Evolutionary conservation across 768 basidiomycete genomes (phyloP), one percentile per base, ranked within the genome.

Genomic region (Pholiota conissans): DNA sequence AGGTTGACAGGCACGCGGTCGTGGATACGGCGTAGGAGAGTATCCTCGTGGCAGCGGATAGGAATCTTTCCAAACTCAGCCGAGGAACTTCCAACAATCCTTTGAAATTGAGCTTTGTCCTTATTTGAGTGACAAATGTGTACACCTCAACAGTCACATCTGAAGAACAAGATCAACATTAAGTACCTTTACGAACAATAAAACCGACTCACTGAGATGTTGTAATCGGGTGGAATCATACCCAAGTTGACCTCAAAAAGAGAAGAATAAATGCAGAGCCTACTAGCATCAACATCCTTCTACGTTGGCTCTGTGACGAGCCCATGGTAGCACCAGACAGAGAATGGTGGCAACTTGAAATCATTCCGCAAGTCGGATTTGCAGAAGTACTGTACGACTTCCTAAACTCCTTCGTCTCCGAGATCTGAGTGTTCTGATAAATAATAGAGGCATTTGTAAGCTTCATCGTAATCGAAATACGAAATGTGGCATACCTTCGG

Each of bases 111-210:
- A 98, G 85, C 74, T 98, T 99, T 18, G 96, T 99, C 22, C 90
- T 86, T 70, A 98, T 95, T 69, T 95, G 97, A 58, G 98, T 79
- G 4, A 96, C 98, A 47, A 95, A 79, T 7, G 90, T 94, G 75
- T 97, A 98, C 42, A 97, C 95, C 75, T 98, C 97, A 51, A 98
- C 93, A 5, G 95, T 98, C 57, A 96, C 91, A 71, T 97, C 94
- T 89, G 67, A 47, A 66, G 65, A n/a, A n/a, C n/a, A 55, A 52
- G 67, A 57, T 52, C 3, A 55, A 4, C 29, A 39, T 47, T n/a
- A 13, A 13, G 7, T 32, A 8, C 18, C n/a, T n/a, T n/a, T 7
- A 32, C 14, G 32, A 9, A 14, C 49, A 9, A 32, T 24, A 35
- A 49, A 22, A 14, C n/a, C 27, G 5, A 78, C 89, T 69, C 62